Evolutionary conservation across 2,329 filamentous ascomycete species (phyloP).

Genomic region (Capronia americana): DNA sequence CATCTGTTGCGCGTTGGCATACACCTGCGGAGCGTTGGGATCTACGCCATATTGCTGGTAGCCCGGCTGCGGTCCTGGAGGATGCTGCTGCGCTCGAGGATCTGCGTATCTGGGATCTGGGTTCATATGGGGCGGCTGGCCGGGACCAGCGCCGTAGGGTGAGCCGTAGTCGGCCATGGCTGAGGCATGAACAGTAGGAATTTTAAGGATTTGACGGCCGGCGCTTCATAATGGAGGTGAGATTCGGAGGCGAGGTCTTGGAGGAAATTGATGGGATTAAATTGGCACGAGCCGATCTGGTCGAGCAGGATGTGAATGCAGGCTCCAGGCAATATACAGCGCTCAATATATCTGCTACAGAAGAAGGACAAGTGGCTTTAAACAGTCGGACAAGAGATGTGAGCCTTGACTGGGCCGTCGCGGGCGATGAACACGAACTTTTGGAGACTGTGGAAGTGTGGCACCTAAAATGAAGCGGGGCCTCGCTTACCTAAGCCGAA

Average conservation of each 20-base stretch:
- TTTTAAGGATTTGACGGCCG: conserved; percentile 24
- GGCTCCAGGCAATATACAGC: background rate
- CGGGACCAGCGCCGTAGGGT: conserved; percentile 31
- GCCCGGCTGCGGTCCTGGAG: conserved; percentile 28
- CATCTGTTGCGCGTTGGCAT: conserved; percentile 28
- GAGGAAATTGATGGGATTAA: background rate
- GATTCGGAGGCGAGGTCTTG: background rate
- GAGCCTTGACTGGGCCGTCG: conserved; percentile 1
- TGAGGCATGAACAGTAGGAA: conserved; percentile 8
- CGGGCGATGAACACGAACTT: conserved; percentile 6
- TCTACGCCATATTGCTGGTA: conserved; percentile 29
- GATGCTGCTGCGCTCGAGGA: conserved; percentile 29
- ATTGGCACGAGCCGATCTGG: background rate
- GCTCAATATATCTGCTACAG: background rate
- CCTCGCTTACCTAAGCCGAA: background rate
- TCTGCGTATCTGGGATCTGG: conserved; percentile 34
- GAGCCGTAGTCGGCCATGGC: conserved; percentile 36
- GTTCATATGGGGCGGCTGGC: conserved; percentile 29
- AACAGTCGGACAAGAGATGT: conserved; percentile 10
- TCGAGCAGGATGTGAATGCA: background rate
- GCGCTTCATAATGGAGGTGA: conserved; percentile 31
- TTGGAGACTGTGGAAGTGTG: conserved; percentile 3
- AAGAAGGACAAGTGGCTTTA: conserved; percentile 21
- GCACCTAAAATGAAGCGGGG: background rate
- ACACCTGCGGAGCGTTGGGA: conserved; percentile 25